phyloP scores from a whole-genome alignment of 305 asterid genomes.

The Solanum hybrid region DNA sequence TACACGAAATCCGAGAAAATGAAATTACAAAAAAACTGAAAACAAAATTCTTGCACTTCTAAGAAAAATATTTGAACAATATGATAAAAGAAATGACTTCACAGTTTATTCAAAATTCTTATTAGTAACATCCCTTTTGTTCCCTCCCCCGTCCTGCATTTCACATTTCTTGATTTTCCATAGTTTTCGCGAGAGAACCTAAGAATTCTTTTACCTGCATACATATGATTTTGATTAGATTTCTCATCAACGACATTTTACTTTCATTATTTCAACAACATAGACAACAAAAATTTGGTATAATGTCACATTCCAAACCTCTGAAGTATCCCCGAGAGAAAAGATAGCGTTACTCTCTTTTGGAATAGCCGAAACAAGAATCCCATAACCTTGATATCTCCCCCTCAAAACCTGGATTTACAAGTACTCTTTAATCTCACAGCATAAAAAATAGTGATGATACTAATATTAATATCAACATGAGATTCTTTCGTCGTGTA shows the following conservation, averaged over 20 bases:
- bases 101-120: not conserved
- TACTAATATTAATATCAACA: not conserved
- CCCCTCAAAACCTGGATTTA: conserved; percentile 44
- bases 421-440: not conserved
- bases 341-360: conserved; percentile 78
- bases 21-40: not conserved
- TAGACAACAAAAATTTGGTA: not conserved
- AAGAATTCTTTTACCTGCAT: conserved; percentile 68
- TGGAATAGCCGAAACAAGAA: conserved; percentile 59
- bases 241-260: not conserved
- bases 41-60: not conserved
- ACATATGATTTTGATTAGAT: not conserved
- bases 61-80: not conserved
- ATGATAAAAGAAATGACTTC: not conserved
- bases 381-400: conserved; percentile 55
- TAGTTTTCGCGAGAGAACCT: conserved; percentile 46
- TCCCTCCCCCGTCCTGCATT: not conserved
- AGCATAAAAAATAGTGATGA: not conserved
- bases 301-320: conserved; percentile 30
- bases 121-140: not conserved
- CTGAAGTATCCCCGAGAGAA: conserved; percentile 70
- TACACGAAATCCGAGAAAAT: not conserved
- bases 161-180: conserved; percentile 13
- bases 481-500: not conserved
- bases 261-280: not conserved